phyloP scores from a whole-genome alignment of 805 yeast genomes.

The Yamadazyma paraphyllophila region DNA sequence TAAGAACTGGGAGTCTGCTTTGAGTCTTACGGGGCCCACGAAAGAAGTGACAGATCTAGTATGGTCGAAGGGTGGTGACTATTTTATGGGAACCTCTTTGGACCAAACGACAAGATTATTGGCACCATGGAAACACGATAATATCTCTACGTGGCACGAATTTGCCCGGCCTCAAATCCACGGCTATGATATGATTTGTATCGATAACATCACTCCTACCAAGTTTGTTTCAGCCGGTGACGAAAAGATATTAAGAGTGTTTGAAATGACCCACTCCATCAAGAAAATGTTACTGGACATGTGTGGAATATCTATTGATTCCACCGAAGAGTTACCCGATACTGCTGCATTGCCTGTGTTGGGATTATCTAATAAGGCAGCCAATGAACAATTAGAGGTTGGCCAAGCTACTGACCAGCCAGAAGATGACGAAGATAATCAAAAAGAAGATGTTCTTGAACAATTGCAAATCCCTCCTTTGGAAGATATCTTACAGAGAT shows the following conservation, averaged over 20 bases:
- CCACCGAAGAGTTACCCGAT: conserved; percentile 53
- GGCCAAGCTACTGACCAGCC: conserved; percentile 40
- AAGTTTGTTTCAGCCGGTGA: conserved; percentile 92
- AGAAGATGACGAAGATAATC: conserved; percentile 23
- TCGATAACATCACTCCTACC: conserved; percentile 56
- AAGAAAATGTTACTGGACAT: conserved; percentile 57
- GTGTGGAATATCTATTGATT: conserved; percentile 41
- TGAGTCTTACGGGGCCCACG: conserved; percentile 75
- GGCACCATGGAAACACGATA: conserved; percentile 52
- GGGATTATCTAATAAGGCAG: conserved; percentile 91
- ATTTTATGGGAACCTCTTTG: conserved; percentile 71
- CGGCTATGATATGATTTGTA: conserved; percentile 93
- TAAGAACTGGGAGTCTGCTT: conserved; percentile 41
- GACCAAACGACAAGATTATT: conserved; percentile 92
- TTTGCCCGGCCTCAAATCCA: conserved; percentile 97
- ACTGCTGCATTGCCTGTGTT: conserved; percentile 89
- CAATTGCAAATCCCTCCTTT: conserved; percentile 63
- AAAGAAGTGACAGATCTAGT: conserved; percentile 72
- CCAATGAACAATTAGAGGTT: conserved; percentile 45
- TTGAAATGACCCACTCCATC: conserved; percentile 82
- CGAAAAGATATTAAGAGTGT: conserved; percentile 86
- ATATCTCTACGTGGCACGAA: conserved; percentile 68
- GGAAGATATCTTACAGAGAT: conserved; percentile 89
- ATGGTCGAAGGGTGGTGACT: conserved; percentile 70
- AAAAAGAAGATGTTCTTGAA: conserved; percentile 46